Conservation (phyloP, 2,329 filamentous ascomycete species). For the Sodiomyces alkalinus region DNA sequence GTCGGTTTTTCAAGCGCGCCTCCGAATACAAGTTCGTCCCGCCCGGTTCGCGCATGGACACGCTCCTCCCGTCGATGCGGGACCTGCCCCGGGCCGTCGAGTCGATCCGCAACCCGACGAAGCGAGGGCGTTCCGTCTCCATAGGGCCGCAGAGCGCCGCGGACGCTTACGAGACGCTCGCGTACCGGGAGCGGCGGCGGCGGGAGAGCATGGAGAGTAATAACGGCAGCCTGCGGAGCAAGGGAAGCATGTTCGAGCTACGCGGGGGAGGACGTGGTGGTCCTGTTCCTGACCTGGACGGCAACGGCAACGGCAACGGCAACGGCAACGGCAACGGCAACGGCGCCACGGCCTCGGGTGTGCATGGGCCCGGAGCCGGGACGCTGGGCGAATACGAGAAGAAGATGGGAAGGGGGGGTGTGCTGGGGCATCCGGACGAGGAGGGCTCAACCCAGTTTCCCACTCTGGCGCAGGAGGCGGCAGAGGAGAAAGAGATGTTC, state of each 20-base stretch:
- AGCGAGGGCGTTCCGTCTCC: slow-evolving; percentile 64
- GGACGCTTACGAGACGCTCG: slow-evolving; percentile 89
- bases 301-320: slow-evolving; percentile 19
- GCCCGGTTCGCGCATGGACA: slow-evolving; percentile 55
- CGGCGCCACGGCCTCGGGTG: slow-evolving; percentile 26
- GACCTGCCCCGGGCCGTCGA: slow-evolving; percentile 73
- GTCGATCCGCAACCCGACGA: slow-evolving; percentile 60
- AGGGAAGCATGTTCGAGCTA: slow-evolving; percentile 26
- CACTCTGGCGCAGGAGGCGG: slow-evolving; percentile 30
- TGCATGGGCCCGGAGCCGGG: slow-evolving; percentile 27
- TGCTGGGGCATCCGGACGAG: slow-evolving; percentile 22
- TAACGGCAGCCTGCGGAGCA: slow-evolving; percentile 31
- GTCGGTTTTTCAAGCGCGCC: slow-evolving; percentile 81
- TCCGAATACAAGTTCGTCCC: slow-evolving; percentile 79
- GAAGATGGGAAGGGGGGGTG: slow-evolving; percentile 55
- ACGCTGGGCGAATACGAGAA: slow-evolving; percentile 50
- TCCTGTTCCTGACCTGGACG: too few species aligned
- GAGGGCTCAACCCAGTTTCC: slow-evolving; percentile 18
- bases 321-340: slow-evolving; percentile 23
- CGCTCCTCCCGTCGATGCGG: slow-evolving; percentile 77
- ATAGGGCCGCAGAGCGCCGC: slow-evolving; percentile 91
- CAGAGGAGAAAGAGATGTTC: slow-evolving; percentile 68
- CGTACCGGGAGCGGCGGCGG: slow-evolving; percentile 59
- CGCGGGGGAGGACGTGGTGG: too few species aligned
- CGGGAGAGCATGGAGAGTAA: slow-evolving; percentile 39